Evolutionary conservation across 805 yeast genomes (phyloP), one percentile per base, ranked within the genome.

Genomic region (Isabelozyma rhagii): DNA sequence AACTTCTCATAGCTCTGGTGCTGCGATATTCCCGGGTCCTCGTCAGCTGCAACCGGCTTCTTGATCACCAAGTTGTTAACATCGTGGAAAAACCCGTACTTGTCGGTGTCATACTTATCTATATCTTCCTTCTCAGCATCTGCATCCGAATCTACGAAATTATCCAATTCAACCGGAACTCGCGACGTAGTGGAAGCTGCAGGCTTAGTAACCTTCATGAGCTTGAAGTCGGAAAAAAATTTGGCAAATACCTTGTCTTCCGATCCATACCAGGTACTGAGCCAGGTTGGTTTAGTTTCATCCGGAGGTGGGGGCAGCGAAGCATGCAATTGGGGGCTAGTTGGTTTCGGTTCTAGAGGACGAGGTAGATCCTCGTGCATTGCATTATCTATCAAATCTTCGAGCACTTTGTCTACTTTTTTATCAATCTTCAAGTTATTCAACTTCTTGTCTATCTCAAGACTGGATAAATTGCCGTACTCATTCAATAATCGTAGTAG

Each of bases 51-150:
- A 34, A 34, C 14, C n/a, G 41, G 41, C 14, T 10, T 11, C 21
- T 28, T 41, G n/a, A 13, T 10, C 6, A 18, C 17, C 14, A 45
- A 41, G 25, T 45, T 43, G 17, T 49, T 43, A 11, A 48, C 47
- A 47, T 61, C 71, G 45, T 57, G 70, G 31, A 79, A 64, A 55
- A 80, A 80, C 1, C 84, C 84, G 59, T 72, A 79, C 53, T 74
- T 65, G 58, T 80, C 84, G 10, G 80, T 68, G 36, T 70, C 10
- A 67, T 55, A 1, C 71, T 58, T 41, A 52, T 54, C 41, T 57
- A 58, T 0, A 73, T 65, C 25, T 58, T 64, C 43, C 62, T 62
- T 39, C 53, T 57, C 39, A 3, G 15, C 39, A 14, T 14, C 39
- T 6, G 8, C 39, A 36, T n/a, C 25, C 25, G 25, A 21, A 3